A percentile compares a stretch with the other conserved stretches of the same genome.
These are phyloP conservation scores for Exophiala phaeomuriformis DNA, from an alignment of 2,329 filamentous ascomycete genomes.

Conservation along the genomic window DNA sequence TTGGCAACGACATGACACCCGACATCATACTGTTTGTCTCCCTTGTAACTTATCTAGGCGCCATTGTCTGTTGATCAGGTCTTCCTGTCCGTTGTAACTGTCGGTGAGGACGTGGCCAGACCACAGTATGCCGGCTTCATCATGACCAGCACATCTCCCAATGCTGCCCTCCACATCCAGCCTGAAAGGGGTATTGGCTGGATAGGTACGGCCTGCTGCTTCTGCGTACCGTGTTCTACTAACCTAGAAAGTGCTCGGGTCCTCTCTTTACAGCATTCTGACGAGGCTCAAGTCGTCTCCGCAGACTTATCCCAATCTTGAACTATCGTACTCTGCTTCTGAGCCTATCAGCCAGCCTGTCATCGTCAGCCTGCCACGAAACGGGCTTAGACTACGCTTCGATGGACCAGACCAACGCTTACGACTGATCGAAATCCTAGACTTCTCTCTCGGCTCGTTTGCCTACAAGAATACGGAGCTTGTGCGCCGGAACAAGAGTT, in stretches of 20 bases:
- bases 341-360: slow-evolving; percentile 69
- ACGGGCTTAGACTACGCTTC: slow-evolving; percentile 84
- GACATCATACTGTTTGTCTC: not conserved
- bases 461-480: slow-evolving; percentile 77
- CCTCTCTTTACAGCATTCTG: slow-evolving; percentile 82
- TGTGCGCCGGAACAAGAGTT: slow-evolving; percentile 48
- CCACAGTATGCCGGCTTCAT: slow-evolving; percentile 6
- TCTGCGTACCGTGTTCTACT: slow-evolving; percentile 5
- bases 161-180: slow-evolving; percentile 50
- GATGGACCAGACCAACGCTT: slow-evolving; percentile 89
- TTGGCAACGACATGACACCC: too few relatives aligned
- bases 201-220: slow-evolving; percentile 42
- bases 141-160: slow-evolving; percentile 15
- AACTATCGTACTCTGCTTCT: slow-evolving; percentile 70
- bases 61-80: not conserved
- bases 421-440: slow-evolving; percentile 79
- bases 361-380: slow-evolving; percentile 67
- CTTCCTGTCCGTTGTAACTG: not conserved
- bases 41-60: not conserved
- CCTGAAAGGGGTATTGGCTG: slow-evolving; percentile 62
- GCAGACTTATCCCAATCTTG: slow-evolving; percentile 71
- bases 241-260: slow-evolving; percentile 62
- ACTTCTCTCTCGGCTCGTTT: slow-evolving; percentile 79
- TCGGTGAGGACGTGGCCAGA: not conserved
- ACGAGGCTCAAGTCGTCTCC: slow-evolving; percentile 83